Conservation (phyloP, 1,139 yeast genomes). For the Candida glucosophila region DNA sequence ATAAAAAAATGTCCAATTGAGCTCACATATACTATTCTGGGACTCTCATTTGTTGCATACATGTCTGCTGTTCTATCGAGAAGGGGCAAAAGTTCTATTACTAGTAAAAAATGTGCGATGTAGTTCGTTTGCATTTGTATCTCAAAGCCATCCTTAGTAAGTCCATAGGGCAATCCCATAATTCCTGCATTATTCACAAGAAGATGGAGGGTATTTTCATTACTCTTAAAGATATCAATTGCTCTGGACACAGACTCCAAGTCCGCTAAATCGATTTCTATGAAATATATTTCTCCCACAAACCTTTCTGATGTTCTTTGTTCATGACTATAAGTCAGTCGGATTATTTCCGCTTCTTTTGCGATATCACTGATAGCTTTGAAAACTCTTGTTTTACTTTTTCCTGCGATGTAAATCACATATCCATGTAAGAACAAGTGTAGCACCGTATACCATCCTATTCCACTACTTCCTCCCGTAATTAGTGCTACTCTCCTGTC, state of each 20-base stretch:
- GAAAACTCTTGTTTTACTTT: constrained; percentile 26
- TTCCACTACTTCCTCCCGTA: constrained; percentile 40
- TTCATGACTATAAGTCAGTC: constrained; percentile 18
- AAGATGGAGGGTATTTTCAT: constrained; percentile 50
- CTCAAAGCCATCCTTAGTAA: constrained; percentile 68
- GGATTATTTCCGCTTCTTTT: constrained; percentile 16
- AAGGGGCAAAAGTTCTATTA: constrained; percentile 51
- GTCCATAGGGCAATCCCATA: constrained; percentile 62
- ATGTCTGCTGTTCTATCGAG: constrained; percentile 31
- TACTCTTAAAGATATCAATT: constrained; percentile 35
- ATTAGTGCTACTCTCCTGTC: constrained; percentile 32
- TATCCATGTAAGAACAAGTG: constrained; percentile 38
- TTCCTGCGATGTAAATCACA: constrained; percentile 32
- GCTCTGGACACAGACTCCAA: constrained; percentile 52
- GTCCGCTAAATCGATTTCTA: constrained; percentile 57
- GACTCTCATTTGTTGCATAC: constrained; percentile 16
- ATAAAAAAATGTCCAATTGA: constrained; percentile 64
- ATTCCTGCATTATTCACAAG: constrained; percentile 78
- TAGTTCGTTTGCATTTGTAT: constrained; percentile 76
- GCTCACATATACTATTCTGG: constrained; percentile 57
- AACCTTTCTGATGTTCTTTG: constrained; percentile 11
- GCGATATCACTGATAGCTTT: constrained; percentile 27
- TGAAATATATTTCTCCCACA: constrained; percentile 50
- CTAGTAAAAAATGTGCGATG: constrained; percentile 64
- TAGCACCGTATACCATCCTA: constrained; percentile 34